Conservation (phyloP, 495 filamentous ascomycete genomes). For the Tuber melanosporum region DNA sequence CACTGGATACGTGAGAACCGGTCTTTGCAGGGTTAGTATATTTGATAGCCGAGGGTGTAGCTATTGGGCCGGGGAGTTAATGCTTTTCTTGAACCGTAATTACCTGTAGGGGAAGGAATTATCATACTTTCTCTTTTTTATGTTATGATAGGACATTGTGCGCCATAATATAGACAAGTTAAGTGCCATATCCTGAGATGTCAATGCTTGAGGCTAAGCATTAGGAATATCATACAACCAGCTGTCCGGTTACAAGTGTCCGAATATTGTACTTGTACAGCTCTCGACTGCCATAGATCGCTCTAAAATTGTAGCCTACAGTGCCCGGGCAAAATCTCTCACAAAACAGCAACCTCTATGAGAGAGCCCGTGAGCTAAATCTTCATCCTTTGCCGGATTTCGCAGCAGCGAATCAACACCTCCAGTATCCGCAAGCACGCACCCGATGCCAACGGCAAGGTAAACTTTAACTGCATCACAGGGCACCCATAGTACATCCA, state of each 20-base stretch:
- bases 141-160: no score
- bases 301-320: not conserved
- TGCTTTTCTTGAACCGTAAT: no score
- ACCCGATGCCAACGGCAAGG: not conserved
- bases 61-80: not conserved
- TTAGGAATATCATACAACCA: not conserved
- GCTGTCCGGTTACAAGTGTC: not conserved
- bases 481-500: not conserved
- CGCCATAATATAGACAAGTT: no score
- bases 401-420: not conserved
- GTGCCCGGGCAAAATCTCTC: not conserved
- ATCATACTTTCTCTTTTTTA: no score
- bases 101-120: no score
- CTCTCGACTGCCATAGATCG: not conserved
- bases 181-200: not conserved
- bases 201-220: not conserved
- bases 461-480: constrained; percentile 1
- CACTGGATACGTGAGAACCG: not conserved
- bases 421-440: not conserved
- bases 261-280: no score
- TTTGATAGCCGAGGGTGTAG: not conserved
- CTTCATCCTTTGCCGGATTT: not conserved
- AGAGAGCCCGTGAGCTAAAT: not conserved
- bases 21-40: no score
- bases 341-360: not conserved